Conservation (phyloP, 345 rosid species). For the Syzygium jambos region DNA sequence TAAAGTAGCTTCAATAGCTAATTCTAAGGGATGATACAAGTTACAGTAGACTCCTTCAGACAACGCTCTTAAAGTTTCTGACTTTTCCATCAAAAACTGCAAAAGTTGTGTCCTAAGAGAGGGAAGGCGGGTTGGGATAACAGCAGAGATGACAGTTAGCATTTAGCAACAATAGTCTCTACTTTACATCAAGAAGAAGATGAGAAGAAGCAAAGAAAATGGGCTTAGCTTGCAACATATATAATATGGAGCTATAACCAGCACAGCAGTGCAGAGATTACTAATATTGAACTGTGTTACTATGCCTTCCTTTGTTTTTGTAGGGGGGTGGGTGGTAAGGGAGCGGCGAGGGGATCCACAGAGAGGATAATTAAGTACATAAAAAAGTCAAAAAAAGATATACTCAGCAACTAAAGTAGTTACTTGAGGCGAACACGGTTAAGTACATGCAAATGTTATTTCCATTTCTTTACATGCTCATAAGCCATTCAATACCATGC, state of each 20-base stretch:
- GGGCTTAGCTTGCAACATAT: not conserved
- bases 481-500: not conserved
- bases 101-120: constrained; percentile 76
- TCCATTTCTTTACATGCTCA: not conserved
- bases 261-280: not conserved
- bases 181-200: not conserved
- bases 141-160: not conserved
- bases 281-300: not conserved
- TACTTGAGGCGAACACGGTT: not conserved
- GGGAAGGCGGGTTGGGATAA: constrained; percentile 40
- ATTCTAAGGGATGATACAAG: constrained; percentile 65
- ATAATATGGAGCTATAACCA: not conserved
- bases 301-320: not conserved
- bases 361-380: not conserved
- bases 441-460: not conserved
- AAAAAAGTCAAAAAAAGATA: not conserved
- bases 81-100: constrained; percentile 69
- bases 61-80: constrained; percentile 31
- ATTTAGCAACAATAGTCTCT: not conserved
- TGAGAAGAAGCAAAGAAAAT: not conserved
- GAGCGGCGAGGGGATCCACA: not conserved
- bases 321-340: no score
- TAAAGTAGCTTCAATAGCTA: constrained; percentile 91
- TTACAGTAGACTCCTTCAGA: constrained; percentile 46
- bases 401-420: not conserved